Base-by-base conservation (phyloP, 2,329 filamentous ascomycete genomes). In the Paramyrothecium sp. region DNA sequence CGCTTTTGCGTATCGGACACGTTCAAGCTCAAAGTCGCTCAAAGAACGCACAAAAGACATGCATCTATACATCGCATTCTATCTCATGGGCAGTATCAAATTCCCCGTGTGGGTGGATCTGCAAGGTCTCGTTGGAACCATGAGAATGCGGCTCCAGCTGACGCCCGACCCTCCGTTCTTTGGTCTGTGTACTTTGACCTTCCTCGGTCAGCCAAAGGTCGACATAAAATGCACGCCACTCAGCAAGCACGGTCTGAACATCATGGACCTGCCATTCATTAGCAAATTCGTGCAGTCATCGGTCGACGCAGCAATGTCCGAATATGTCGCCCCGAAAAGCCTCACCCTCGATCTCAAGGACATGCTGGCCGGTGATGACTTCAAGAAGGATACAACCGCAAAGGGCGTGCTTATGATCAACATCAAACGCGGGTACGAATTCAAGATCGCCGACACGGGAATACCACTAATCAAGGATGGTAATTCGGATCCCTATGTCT, bases 81-180 rank as follows among this genome's bases (percentile, higher is more conserved):
- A 90, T 60, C 76, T 91, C 4, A 75, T 80, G 0, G 81, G 80
- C 22, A 78, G 78, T n/a, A 65, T 82, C 54, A 73, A 78, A 68
- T 73, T 82, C 3, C 80, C 89, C 41, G 84, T 91, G 3, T 92
- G 89, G 89, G 90, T 92, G 3, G 88, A 92, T 64, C 75, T 92
- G 2, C 81, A 84, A 54, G 89, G 89, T 1, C 79, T 91, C 16
- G 81, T 92, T n/a, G 88, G 89, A 19, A 89, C 85, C 1, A 78
- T 89, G 73, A 81, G 89, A 3, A 65, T 91, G 56, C 82, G 89
- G 23, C 77, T 92, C 12, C 89, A 92, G 66, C 80, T 92, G 2
- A 89, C 86, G 2, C 89, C 89, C 0, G 89, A 92, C 63, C 89
- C 89, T 0, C 89, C 89, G 0, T 92, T 92, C 73, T 87, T 92